These are phyloP conservation scores for Microdochium nivale DNA, from an alignment of 2,329 filamentous ascomycete genomes.

Conservation along the genomic window DNA sequence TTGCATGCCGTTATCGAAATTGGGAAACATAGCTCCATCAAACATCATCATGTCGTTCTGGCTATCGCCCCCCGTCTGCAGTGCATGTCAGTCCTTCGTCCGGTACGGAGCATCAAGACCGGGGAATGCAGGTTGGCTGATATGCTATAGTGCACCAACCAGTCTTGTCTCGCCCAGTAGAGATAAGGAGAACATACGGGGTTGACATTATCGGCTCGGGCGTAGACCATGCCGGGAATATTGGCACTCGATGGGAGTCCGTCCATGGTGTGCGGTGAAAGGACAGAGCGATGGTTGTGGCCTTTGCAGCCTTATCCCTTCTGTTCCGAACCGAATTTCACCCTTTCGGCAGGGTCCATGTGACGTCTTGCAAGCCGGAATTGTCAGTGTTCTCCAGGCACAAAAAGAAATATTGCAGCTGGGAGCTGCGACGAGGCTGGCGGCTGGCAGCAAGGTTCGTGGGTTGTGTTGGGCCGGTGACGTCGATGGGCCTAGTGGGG, in stretches of 20 bases:
- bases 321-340: too few relatives aligned
- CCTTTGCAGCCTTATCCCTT: too few relatives aligned
- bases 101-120: not conserved
- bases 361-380: too few relatives aligned
- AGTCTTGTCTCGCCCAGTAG: not conserved
- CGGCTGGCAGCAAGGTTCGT: too few relatives aligned
- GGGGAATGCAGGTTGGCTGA: not conserved
- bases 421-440: too few relatives aligned
- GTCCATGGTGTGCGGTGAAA: not conserved
- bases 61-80: constrained; percentile 14
- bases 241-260: not conserved
- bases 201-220: not conserved
- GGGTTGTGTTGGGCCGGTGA: too few relatives aligned
- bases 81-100: not conserved
- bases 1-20: constrained; percentile 13
- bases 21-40: constrained; percentile 14
- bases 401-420: too few relatives aligned
- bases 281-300: too few relatives aligned
- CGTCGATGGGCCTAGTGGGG: too few relatives aligned
- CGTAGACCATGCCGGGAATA: not conserved
- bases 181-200: not conserved
- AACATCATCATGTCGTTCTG: constrained; percentile 21
- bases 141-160: not conserved
- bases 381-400: too few relatives aligned
- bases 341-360: too few relatives aligned